These are phyloP conservation scores for Ceratobasidium sp. DNA, from an alignment of 1,284 basidiomycete species.

Conservation along the genomic window DNA sequence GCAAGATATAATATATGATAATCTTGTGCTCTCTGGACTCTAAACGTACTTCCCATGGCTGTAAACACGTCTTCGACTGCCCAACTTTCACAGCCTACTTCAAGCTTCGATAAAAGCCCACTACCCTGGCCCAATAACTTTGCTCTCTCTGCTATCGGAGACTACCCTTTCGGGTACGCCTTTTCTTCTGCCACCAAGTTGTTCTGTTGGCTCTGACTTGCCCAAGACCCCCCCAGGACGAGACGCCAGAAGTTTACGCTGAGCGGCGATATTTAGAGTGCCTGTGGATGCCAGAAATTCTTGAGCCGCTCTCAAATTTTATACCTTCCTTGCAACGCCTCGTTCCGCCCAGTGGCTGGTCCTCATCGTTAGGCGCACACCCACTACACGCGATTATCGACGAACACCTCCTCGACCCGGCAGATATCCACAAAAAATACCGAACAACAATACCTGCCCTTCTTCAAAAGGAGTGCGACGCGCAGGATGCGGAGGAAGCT, in stretches of 20 bases:
- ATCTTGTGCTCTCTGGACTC: no score
- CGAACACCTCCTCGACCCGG: slow-evolving; percentile 20
- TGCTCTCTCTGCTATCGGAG: slow-evolving; percentile 15
- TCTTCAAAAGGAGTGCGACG: slow-evolving; percentile 17
- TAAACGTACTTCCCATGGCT: no score
- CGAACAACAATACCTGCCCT: slow-evolving; percentile 20
- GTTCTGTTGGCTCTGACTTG: background rate
- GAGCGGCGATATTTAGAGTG: slow-evolving; percentile 32
- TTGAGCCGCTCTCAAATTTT: slow-evolving; percentile 14
- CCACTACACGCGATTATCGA: slow-evolving; percentile 23
- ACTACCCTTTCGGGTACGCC: slow-evolving; percentile 34
- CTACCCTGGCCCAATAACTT: slow-evolving; percentile 21
- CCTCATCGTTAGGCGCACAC: background rate
- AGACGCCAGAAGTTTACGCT: slow-evolving; percentile 15
- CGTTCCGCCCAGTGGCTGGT: background rate
- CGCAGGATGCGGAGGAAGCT: slow-evolving; percentile 25
- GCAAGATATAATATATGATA: no score
- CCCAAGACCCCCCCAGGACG: slow-evolving; percentile 15
- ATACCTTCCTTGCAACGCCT: slow-evolving; percentile 13
- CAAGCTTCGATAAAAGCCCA: slow-evolving; percentile 17
- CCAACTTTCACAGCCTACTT: background rate
- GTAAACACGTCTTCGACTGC: background rate
- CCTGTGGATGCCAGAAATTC: slow-evolving; percentile 29
- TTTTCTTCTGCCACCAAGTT: background rate
- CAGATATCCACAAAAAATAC: slow-evolving; percentile 29